Conservation (phyloP, 2,329 filamentous ascomycete species). For the Colletotrichum brevisporum region DNA sequence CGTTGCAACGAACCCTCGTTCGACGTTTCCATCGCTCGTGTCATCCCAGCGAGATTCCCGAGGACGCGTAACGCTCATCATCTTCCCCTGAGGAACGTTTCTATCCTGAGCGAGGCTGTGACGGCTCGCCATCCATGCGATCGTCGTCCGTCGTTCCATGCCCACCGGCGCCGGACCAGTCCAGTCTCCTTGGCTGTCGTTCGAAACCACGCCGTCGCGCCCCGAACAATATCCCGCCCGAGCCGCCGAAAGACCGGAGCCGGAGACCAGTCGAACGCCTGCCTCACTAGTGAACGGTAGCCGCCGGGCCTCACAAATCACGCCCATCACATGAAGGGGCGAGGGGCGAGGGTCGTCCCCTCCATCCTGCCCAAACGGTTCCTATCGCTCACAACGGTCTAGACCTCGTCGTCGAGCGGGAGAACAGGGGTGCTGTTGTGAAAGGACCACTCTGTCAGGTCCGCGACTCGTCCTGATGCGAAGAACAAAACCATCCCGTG, state of each 20-base stretch:
- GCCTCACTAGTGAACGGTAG: background rate
- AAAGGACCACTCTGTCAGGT: background rate
- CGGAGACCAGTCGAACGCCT: background rate
- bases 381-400: background rate
- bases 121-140: background rate
- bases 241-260: slow-evolving; percentile 32
- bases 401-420: slow-evolving; percentile 3
- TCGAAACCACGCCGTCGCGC: background rate
- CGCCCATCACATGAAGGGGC: background rate
- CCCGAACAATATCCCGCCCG: slow-evolving; percentile 3
- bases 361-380: slow-evolving; percentile 5
- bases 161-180: background rate
- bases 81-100: slow-evolving; percentile 6
- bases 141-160: background rate
- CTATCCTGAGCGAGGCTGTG: slow-evolving; percentile 39
- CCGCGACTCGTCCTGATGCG: too few relatives aligned
- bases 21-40: background rate
- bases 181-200: slow-evolving; percentile 13
- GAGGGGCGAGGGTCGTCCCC: background rate
- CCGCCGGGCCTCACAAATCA: slow-evolving; percentile 1
- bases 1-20: slow-evolving; percentile 1
- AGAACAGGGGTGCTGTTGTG: background rate
- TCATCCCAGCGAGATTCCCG: background rate
- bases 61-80: slow-evolving; percentile 20
- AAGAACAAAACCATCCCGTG: background rate